Percentiles rank a stretch among this genome's conserved stretches.
phyloP scores from a whole-genome alignment of 2,329 filamentous ascomycete genomes.

The Pestalotiopsis sp. region DNA sequence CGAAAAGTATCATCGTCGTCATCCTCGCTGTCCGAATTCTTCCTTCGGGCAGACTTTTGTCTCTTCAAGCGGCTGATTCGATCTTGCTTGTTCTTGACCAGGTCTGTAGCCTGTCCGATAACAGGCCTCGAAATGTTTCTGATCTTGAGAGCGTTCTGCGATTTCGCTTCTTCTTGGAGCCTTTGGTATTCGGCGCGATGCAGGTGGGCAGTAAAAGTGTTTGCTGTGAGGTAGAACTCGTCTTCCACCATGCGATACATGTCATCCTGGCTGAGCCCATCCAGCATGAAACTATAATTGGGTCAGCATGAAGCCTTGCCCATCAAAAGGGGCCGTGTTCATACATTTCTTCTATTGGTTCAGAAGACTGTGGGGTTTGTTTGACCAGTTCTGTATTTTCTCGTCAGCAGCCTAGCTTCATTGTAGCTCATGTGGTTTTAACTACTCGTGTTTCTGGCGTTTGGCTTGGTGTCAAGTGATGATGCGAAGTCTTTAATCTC shows the following conservation, averaged over 20 bases:
- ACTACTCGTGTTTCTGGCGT: background rate
- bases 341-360: slow-evolving; percentile 12
- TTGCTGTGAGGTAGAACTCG: slow-evolving; percentile 70
- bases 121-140: slow-evolving; percentile 54
- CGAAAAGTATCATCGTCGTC: slow-evolving; percentile 27
- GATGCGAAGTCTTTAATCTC: background rate
- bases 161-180: slow-evolving; percentile 59
- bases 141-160: slow-evolving; percentile 56
- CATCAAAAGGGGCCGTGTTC: too few species aligned
- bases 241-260: slow-evolving; percentile 83
- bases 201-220: slow-evolving; percentile 72
- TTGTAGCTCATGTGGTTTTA: too few species aligned
- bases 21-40: slow-evolving; percentile 30
- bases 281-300: slow-evolving; percentile 60
- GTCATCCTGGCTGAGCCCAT: slow-evolving; percentile 69
- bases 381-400: background rate
- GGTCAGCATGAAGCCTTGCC: background rate
- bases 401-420: background rate
- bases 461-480: background rate
- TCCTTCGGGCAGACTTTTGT: slow-evolving; percentile 34
- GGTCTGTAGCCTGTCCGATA: slow-evolving; percentile 40
- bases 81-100: slow-evolving; percentile 37
- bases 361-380: background rate
- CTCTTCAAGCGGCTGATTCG: slow-evolving; percentile 35
- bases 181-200: slow-evolving; percentile 78